Percentiles rank a stretch among this genome's conserved stretches.
phyloP scores from a whole-genome alignment of 1,284 basidiomycete genomes.

The Irpex sp. region DNA sequence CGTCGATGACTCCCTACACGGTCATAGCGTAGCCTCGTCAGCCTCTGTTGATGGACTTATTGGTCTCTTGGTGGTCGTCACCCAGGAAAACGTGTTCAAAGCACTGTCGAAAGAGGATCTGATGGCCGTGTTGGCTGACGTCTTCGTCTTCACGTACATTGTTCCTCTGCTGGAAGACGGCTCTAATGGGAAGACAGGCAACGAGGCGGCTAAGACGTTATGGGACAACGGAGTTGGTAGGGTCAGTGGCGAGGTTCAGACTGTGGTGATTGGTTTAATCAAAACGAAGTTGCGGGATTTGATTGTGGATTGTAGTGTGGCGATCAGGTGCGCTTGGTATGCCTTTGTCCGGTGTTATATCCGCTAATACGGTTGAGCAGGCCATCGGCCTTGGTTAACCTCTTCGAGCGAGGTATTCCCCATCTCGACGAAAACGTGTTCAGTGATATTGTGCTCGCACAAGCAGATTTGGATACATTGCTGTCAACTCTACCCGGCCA shows the following conservation, averaged over 20 bases:
- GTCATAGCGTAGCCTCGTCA: slow-evolving; percentile 2
- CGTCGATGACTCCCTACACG: slow-evolving; percentile 19
- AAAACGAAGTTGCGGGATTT: slow-evolving; percentile 40
- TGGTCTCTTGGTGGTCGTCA: slow-evolving; percentile 33
- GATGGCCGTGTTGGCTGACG: slow-evolving; percentile 33
- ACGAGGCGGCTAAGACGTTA: slow-evolving; percentile 5
- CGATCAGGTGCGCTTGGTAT: slow-evolving; percentile 15
- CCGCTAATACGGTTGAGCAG: background rate
- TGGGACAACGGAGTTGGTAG: slow-evolving; percentile 21
- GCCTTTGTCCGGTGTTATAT: background rate
- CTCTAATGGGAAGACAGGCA: background rate
- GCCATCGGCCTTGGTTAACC: slow-evolving; percentile 10
- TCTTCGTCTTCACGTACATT: slow-evolving; percentile 48
- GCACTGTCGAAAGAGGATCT: slow-evolving; percentile 7
- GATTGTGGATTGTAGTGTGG: slow-evolving; percentile 31
- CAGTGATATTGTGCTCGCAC: slow-evolving; percentile 50
- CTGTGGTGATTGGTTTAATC: slow-evolving; percentile 30
- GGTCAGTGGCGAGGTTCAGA: slow-evolving; percentile 20
- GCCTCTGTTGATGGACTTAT: slow-evolving; percentile 9
- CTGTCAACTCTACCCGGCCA: slow-evolving; percentile 44
- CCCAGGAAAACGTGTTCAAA: slow-evolving; percentile 17
- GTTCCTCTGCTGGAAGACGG: slow-evolving; percentile 32
- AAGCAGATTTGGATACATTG: slow-evolving; percentile 43
- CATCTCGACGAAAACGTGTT: slow-evolving; percentile 27
- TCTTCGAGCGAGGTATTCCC: slow-evolving; percentile 3